These are phyloP conservation scores for Anthracocystis setariae DNA, from an alignment of 1,284 basidiomycete species.

Conservation along the genomic window DNA sequence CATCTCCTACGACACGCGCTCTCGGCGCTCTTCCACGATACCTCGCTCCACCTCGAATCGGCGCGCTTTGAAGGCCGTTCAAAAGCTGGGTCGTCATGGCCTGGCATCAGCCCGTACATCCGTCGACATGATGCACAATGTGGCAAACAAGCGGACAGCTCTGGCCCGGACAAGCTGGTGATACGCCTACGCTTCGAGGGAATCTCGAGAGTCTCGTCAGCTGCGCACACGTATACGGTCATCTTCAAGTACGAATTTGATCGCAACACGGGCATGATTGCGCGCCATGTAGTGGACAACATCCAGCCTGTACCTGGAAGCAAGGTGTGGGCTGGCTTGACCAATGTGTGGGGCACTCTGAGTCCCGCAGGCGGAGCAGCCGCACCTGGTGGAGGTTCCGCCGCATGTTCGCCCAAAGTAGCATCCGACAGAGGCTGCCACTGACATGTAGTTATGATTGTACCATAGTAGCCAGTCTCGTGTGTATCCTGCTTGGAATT, in stretches of 20 bases:
- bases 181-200: conserved; percentile 58
- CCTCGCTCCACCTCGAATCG: conserved; percentile 48
- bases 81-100: conserved; percentile 31
- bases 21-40: conserved; percentile 53
- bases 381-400: conserved; percentile 13
- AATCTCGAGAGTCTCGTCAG: conserved; percentile 47
- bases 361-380: conserved; percentile 29
- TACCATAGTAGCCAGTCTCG: not conserved
- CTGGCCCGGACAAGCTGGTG: conserved; percentile 47
- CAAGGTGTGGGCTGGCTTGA: conserved; percentile 51
- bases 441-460: not conserved
- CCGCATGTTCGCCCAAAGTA: conserved; percentile 16
- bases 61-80: conserved; percentile 49
- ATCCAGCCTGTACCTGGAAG: conserved; percentile 63
- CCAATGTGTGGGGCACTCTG: conserved; percentile 33
- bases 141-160: not conserved
- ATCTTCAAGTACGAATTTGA: conserved; percentile 64
- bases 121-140: conserved; percentile 8
- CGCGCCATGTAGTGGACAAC: conserved; percentile 59
- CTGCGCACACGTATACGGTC: conserved; percentile 61
- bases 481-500: not conserved
- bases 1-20: conserved; percentile 58
- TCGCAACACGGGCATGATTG: conserved; percentile 55
- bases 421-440: not conserved
- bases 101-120: conserved; percentile 36